Evolutionary conservation across 495 filamentous ascomycete genomes (phyloP), one percentile per base, ranked within the genome.

Genomic region (Aspergillus nidulans): DNA sequence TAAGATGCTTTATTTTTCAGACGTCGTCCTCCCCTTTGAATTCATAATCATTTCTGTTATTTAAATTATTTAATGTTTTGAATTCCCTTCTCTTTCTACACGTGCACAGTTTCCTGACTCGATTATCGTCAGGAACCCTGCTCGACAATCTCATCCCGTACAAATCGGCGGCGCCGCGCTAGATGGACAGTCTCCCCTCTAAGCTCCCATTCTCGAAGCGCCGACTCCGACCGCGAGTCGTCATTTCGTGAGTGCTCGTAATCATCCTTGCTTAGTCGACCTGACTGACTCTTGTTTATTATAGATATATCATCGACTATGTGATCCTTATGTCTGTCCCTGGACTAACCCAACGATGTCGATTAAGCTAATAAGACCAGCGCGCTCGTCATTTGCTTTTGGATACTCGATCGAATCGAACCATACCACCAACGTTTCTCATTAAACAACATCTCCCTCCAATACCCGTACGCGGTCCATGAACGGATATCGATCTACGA

Each of bases 381-480:
- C 58, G 63, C 63, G 55, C 79, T 82, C 58, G 73, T 80, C n/a
- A 55, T 69, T 48, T 76, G 67, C 51, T 84, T 86, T 67, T 77
- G 67, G 26, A 73, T 76, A 49, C 71, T 82, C 54, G 78, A 85
- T 61, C 66, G 70, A 23, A 71, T 80, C 36, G 74, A 81, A 57
- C 79, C 79, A n/a, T 80, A 69, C 68, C 76, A 82, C 62, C 85
- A 83, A 63, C 77, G 71, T 60, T 81, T 81, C 63, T 80, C 82
- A n/a, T 71, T 86, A 16, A 59, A 66, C 26, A 84, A 87, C 58
- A 79, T 76, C 49, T 81, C 80, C 30, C 71, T 87, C 5, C 79
- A 80, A 59, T 95, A 91, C 55, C 90, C 90, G 10, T 90, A 81
- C 59, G 86, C 87, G 54, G 78, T 74, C 1, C 74, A 88, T 21